Conservation (phyloP, 768 basidiomycete genomes). For the Stropharia rugosoannulata region DNA sequence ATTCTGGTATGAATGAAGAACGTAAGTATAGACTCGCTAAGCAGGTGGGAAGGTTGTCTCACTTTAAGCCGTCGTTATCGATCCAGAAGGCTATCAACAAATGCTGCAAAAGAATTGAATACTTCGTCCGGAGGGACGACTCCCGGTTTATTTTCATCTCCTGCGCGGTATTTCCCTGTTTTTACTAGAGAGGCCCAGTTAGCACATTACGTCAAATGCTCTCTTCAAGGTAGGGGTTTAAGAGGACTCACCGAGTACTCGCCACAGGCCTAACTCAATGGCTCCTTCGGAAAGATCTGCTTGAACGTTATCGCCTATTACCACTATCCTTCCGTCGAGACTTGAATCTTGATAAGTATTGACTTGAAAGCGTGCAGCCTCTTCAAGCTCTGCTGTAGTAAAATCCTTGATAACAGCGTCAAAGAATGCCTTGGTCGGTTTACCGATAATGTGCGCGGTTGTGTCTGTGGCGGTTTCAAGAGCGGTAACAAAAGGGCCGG, state of each 20-base stretch:
- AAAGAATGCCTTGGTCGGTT: slow-evolving; percentile 61
- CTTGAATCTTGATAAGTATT: background rate
- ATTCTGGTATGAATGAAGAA: no score
- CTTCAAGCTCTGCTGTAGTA: slow-evolving; percentile 3
- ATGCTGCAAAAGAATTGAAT: slow-evolving; percentile 49
- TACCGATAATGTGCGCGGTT: slow-evolving; percentile 58
- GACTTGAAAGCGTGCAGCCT: background rate
- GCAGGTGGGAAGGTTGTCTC: background rate
- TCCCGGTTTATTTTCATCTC: slow-evolving; percentile 47
- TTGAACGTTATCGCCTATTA: slow-evolving; percentile 68
- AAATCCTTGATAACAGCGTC: slow-evolving; percentile 49
- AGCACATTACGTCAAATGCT: background rate
- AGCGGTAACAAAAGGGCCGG: slow-evolving; percentile 67
- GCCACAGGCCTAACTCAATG: slow-evolving; percentile 55
- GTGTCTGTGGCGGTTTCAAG: slow-evolving; percentile 53
- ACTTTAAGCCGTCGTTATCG: background rate
- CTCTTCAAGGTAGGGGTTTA: background rate
- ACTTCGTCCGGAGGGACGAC: slow-evolving; percentile 50
- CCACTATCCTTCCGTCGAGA: slow-evolving; percentile 35
- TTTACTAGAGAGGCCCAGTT: slow-evolving; percentile 37
- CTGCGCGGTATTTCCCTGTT: slow-evolving; percentile 68
- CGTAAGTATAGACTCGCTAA: no score
- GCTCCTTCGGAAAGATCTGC: slow-evolving; percentile 68
- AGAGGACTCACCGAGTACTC: slow-evolving; percentile 53
- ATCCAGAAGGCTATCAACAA: slow-evolving; percentile 45